A percentile compares a stretch with the other conserved stretches of the same genome.
These are phyloP conservation scores for Linnemannia hyalina DNA, from an alignment of 192 early-diverging fungal species.

Conservation along the genomic window DNA sequence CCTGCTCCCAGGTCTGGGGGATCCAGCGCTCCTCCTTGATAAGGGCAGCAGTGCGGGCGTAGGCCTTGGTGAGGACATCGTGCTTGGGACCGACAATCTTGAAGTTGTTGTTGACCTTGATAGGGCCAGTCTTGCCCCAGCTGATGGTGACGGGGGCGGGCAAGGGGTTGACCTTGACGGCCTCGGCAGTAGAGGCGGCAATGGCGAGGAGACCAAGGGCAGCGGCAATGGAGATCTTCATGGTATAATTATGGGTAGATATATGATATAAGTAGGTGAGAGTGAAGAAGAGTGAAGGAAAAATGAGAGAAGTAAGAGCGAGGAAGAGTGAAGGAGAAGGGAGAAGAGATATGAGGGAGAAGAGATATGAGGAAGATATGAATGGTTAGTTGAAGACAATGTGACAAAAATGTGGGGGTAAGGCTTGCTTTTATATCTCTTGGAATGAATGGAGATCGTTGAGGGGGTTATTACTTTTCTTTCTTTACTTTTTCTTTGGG, in stretches of 20 bases:
- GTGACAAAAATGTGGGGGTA: not conserved
- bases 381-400: not conserved
- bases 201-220: slow-evolving; percentile 57
- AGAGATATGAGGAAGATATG: not conserved
- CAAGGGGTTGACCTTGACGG: slow-evolving; percentile 60
- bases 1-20: slow-evolving; percentile 57
- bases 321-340: not conserved
- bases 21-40: slow-evolving; percentile 66
- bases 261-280: not conserved
- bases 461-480: too few relatives aligned
- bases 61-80: slow-evolving; percentile 59
- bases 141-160: slow-evolving; percentile 50
- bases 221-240: slow-evolving; percentile 52
- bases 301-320: not conserved
- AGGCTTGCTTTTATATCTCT: not conserved
- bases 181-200: slow-evolving; percentile 35
- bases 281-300: not conserved
- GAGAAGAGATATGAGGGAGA: not conserved
- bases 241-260: not conserved
- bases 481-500: too few relatives aligned
- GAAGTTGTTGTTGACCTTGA: slow-evolving; percentile 44
- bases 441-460: not conserved
- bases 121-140: slow-evolving; percentile 52
- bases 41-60: slow-evolving; percentile 61
- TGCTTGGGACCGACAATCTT: slow-evolving; percentile 35